These are phyloP conservation scores for Salix purpurea DNA, from an alignment of 345 rosid species.

Conservation along the genomic window DNA sequence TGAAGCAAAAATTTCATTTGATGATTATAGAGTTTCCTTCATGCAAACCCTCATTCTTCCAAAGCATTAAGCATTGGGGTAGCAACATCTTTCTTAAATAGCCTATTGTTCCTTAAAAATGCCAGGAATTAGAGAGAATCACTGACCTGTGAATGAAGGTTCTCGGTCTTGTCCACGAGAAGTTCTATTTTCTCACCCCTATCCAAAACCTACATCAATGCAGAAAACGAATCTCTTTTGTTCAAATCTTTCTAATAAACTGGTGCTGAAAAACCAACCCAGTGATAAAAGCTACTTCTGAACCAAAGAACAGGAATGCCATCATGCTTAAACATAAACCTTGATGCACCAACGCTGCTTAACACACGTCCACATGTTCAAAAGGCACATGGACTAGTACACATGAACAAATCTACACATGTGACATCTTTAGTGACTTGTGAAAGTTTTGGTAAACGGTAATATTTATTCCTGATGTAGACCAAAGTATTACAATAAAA, in stretches of 20 bases:
- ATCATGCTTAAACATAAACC: background rate
- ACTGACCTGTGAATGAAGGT: constrained; percentile 38
- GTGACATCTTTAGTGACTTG: background rate
- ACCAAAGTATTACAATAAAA: background rate
- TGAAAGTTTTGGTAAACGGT: background rate
- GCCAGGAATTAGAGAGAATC: background rate
- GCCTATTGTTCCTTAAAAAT: background rate
- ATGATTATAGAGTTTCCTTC: background rate
- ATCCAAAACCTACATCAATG: constrained; percentile 32
- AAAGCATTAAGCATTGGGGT: background rate
- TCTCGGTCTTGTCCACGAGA: constrained; percentile 43
- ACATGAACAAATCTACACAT: background rate
- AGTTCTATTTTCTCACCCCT: constrained; percentile 46
- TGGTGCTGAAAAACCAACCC: background rate
- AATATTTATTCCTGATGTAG: background rate
- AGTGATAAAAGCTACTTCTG: background rate
- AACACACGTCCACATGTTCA: background rate
- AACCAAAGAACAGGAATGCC: background rate
- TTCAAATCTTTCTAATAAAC: background rate
- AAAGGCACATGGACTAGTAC: background rate
- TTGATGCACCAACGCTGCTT: background rate
- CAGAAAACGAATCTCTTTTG: background rate
- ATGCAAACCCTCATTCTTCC: background rate
- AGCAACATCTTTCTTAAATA: background rate
- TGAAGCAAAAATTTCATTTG: background rate